Base-by-base conservation (phyloP, 2,329 filamentous ascomycete species). In the Dactylellina parvicollis region DNA sequence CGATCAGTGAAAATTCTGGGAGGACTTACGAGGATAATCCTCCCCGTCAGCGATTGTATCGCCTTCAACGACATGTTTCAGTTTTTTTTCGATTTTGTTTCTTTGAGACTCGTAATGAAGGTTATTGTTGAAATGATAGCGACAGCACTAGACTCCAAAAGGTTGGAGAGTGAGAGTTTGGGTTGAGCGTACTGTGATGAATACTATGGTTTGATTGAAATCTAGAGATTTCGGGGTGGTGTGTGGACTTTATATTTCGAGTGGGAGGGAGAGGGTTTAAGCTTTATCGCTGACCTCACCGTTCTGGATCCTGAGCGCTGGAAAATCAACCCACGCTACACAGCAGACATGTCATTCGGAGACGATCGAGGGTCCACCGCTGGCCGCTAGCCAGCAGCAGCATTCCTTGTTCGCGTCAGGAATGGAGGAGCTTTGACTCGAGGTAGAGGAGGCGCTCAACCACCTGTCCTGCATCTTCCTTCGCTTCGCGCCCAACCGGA, bases 61-160 rank as follows among this genome's bases (percentile, higher is more conserved):
- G 60, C 60, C 46, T 66, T 60, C 12, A 73, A 18, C 26, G 69
- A 73, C 69, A 73, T 73, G n/a, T 14, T 59, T n/a, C 49, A 12
- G 46, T 20, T 36, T 52, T 18, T 12, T 30, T 32, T 50, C 16
- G n/a, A n/a, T n/a, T n/a, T n/a, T n/a, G n/a, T 47, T 9, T 47
- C 22, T 47, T 24, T 47, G 5, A 10, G 4, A 20, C 3, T 42
- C 38, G 38, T 8, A 34, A 34, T n/a, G n/a, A n/a, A n/a, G n/a
- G n/a, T n/a, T n/a, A n/a, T n/a, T n/a, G n/a, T n/a, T n/a, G n/a
- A n/a, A n/a, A n/a, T 26, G 20, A 34, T 34, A 54, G 30, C 16
- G 49, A 54, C 49, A 22, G 18, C 49, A 24, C 14, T 2, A 34
- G 8, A 42, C 38, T 42, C n/a, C 38, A 16, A 10, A n/a, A n/a